Evolutionary conservation across 1,284 basidiomycete genomes (phyloP).

Genomic region (Ganoderma meredithae): DNA sequence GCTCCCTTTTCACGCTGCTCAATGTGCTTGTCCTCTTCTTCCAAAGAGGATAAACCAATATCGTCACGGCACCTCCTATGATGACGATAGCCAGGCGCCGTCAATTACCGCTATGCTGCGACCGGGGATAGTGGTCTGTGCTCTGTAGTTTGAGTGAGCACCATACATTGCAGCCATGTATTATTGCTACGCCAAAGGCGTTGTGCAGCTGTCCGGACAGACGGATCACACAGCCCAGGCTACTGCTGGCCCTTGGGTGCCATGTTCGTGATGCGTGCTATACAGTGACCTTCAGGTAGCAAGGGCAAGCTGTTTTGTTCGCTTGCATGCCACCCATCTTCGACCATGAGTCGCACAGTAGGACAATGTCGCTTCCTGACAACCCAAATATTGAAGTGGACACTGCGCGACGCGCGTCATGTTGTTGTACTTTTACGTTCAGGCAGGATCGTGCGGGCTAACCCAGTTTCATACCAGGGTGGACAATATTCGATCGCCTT

Average conservation of each 20-base stretch:
- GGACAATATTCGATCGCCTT: slow-evolving; percentile 85
- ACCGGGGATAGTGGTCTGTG: background rate
- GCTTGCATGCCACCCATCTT: no score
- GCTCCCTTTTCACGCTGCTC: background rate
- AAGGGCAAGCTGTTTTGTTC: no score
- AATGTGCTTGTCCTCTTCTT: background rate
- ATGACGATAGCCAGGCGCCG: background rate
- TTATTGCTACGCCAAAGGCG: no score
- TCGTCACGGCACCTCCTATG: background rate
- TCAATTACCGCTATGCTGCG: background rate
- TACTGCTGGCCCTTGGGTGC: background rate
- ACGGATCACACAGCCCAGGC: no score
- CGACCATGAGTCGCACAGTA: no score
- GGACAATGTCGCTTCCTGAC: no score
- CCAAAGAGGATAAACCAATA: background rate
- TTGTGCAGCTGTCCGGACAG: no score
- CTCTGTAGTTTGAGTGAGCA: no score
- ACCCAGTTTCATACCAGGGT: slow-evolving; percentile 57
- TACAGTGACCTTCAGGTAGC: no score
- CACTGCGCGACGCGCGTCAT: background rate
- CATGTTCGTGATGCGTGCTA: background rate
- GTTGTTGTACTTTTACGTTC: background rate
- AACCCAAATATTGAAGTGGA: no score
- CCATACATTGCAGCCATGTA: no score
- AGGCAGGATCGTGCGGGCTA: background rate